Base-by-base conservation (phyloP, 345 rosid genomes). In the Atalantia buxifolia region DNA sequence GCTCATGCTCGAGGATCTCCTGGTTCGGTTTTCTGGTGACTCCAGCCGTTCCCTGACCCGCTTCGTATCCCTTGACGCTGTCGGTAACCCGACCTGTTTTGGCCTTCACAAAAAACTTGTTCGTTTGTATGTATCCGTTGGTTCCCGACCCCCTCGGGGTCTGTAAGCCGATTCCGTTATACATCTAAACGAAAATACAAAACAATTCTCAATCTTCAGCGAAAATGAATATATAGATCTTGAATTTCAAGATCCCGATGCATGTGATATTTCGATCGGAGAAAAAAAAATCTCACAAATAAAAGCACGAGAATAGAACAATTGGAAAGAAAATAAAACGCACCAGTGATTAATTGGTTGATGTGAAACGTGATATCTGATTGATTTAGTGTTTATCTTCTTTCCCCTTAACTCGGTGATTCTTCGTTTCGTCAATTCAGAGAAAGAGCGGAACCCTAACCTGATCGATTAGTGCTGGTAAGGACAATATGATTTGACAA, bases 131-230 rank as follows among this genome's bases (percentile, higher is more conserved):
- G 81, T 96, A 90, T 2, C 99, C 99, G 68, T 96, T 96, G 25
- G 99, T 96, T 33, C 97, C 99, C 1, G 99, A 96, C n/a, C 99
- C 99, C 65, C 99, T 88, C 2, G 98, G 88, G 36, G 99, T 96
- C 82, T 91, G 97, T 64, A 96, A 81, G 3, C 98, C 99, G 42
- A 92, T 92, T 48, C 98, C 98, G 92, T 96, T 96, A 76, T 94
- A 96, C 99, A 96, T 92, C 48, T 76, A 12, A 12, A 21, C 9
- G 65, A 31, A 59, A 74, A 56, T 8, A 30, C 16, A 14, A 75
- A 8, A 30, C 71, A 48, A 48, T 63, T 65, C 12, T 64, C 50
- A 72, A 31, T 22, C 78, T 31, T 10, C 19, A 31, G 4, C 33
- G 1, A 40, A 22, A 6, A 16, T 5, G 35, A 73, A 36, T 5